Percentiles rank a stretch among this genome's conserved stretches.
Evolutionary conservation across 345 rosid species (phyloP).

Genomic region (Boechera divaricarpa): DNA sequence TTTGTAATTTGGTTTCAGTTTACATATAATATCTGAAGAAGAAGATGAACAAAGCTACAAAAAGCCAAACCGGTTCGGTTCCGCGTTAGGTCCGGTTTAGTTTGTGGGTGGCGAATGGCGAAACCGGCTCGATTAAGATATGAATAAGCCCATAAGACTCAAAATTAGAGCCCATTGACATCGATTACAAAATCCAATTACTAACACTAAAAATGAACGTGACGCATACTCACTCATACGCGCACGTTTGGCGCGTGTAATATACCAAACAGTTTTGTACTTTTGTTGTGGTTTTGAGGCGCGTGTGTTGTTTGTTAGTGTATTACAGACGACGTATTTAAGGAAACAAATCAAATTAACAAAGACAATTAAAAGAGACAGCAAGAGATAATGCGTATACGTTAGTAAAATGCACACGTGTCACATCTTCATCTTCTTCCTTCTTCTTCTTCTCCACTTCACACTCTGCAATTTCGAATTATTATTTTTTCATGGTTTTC

Average conservation of each 20-base stretch:
- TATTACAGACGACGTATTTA: background rate
- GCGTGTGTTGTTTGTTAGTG: background rate
- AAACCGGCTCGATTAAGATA: background rate
- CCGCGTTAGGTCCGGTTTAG: background rate
- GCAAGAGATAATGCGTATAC: constrained; percentile 39
- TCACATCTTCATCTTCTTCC: constrained; percentile 20
- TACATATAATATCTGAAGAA: background rate
- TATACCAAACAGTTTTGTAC: background rate
- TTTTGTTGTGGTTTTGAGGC: background rate
- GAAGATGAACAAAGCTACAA: constrained; percentile 3
- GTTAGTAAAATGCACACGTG: constrained; percentile 42
- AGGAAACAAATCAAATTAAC: background rate
- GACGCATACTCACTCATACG: too few species aligned
- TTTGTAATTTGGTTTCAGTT: background rate
- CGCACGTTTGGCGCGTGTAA: background rate
- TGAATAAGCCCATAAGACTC: background rate
- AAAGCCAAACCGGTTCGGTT: background rate
- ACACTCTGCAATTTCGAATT: background rate
- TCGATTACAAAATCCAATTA: too few species aligned
- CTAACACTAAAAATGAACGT: too few species aligned
- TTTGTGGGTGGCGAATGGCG: background rate
- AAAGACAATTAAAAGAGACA: background rate
- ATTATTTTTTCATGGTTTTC: background rate
- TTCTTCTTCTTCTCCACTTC: constrained; percentile 11
- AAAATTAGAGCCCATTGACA: background rate